These are phyloP conservation scores for Oxytropis ochrocephala DNA, from an alignment of 306 rosid genomes.

Conservation along the genomic window DNA sequence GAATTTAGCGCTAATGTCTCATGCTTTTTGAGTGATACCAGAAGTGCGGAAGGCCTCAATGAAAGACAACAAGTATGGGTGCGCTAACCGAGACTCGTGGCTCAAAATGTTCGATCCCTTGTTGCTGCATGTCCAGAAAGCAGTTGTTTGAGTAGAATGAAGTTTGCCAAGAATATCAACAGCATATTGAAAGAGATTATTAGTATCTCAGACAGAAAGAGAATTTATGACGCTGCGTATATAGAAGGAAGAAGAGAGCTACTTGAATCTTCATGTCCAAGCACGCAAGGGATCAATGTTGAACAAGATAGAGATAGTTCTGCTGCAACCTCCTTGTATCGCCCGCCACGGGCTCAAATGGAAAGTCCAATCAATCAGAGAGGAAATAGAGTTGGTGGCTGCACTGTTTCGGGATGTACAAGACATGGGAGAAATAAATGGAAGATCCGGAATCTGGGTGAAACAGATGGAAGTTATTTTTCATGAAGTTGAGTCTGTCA, in stretches of 20 bases:
- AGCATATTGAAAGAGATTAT: background rate
- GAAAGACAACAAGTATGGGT: conserved; percentile 15
- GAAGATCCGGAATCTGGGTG: conserved; percentile 4
- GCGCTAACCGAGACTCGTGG: background rate
- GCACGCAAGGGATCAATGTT: background rate
- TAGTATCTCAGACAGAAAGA: background rate
- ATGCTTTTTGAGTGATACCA: background rate
- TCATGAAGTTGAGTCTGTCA: background rate
- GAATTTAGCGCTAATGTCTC: background rate
- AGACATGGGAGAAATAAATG: background rate
- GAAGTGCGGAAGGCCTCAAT: background rate
- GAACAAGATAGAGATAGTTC: background rate
- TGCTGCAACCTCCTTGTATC: background rate
- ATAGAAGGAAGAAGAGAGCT: background rate
- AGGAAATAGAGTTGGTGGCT: conserved; percentile 2
- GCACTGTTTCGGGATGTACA: conserved; percentile 5
- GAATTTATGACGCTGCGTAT: background rate
- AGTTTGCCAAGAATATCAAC: background rate
- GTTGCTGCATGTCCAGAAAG: background rate
- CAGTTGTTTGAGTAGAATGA: background rate
- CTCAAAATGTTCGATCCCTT: background rate
- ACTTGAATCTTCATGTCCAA: background rate
- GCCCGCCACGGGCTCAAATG: background rate
- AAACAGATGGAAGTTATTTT: background rate
- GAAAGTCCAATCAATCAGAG: background rate